Evolutionary conservation across 1,139 yeast genomes (phyloP).

Genomic region (Yamadazyma triangularis): DNA sequence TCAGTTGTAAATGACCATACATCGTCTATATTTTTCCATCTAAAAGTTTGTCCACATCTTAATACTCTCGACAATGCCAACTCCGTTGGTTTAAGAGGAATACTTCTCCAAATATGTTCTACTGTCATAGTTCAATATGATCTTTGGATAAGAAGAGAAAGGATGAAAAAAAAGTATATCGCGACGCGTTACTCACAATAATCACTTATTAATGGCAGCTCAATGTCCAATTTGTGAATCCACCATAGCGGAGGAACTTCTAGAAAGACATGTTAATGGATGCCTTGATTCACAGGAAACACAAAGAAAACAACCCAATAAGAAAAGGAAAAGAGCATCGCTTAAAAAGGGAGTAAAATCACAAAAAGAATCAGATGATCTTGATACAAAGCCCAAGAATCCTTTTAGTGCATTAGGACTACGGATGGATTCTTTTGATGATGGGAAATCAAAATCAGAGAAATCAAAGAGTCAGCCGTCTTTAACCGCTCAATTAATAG

Average conservation of each 20-base stretch:
- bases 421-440: slow-evolving; percentile 19
- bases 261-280: slow-evolving; percentile 39
- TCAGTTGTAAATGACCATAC: slow-evolving; percentile 57
- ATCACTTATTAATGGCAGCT: slow-evolving; percentile 2
- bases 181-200: neutral
- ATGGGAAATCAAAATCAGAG: slow-evolving; percentile 15
- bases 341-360: slow-evolving; percentile 2
- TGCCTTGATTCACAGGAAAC: slow-evolving; percentile 6
- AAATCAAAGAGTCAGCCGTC: slow-evolving; percentile 21
- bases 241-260: slow-evolving; percentile 16
- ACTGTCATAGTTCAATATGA: slow-evolving; percentile 26
- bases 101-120: slow-evolving; percentile 21
- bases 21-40: slow-evolving; percentile 59
- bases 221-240: slow-evolving; percentile 37
- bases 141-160: neutral
- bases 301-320: slow-evolving; percentile 1
- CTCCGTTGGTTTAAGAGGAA: slow-evolving; percentile 36
- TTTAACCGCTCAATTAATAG: slow-evolving; percentile 28
- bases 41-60: slow-evolving; percentile 84
- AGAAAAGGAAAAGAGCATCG: neutral
- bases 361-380: slow-evolving; percentile 5
- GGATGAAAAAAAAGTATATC: neutral
- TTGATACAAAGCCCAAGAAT: slow-evolving; percentile 8
- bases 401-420: slow-evolving; percentile 29
- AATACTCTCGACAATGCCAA: slow-evolving; percentile 63